Percentiles rank a stretch among this genome's conserved stretches.
phyloP scores from a whole-genome alignment of 2,329 filamentous ascomycete genomes.

The Penicillium sp. region DNA sequence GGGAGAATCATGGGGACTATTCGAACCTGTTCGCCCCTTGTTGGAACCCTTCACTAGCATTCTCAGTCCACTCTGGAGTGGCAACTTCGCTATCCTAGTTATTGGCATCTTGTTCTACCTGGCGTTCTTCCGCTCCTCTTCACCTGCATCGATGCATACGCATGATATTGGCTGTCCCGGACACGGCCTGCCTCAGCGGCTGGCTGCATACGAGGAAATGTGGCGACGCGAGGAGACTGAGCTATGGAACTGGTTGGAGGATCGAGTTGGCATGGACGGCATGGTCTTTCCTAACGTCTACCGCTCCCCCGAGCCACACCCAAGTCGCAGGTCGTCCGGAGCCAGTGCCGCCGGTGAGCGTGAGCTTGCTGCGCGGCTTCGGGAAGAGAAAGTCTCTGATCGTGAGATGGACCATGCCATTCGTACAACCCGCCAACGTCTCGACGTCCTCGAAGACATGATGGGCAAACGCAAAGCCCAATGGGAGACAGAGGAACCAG shows the following conservation, averaged over 20 bases:
- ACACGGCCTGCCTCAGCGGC: slow-evolving; percentile 59
- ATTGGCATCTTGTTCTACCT: slow-evolving; percentile 71
- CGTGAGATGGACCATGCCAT: slow-evolving; percentile 78
- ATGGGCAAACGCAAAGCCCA: slow-evolving; percentile 57
- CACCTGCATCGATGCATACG: slow-evolving; percentile 36
- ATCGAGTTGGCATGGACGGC: slow-evolving; percentile 72
- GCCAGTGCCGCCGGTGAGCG: slow-evolving; percentile 35
- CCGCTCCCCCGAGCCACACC: slow-evolving; percentile 32
- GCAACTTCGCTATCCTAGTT: slow-evolving; percentile 74
- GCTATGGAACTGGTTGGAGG: slow-evolving; percentile 90
- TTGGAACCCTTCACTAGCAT: slow-evolving; percentile 70
- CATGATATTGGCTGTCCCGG: slow-evolving; percentile 41
- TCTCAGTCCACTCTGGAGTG: slow-evolving; percentile 67
- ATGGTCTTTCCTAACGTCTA: slow-evolving; percentile 40
- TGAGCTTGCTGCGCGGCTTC: slow-evolving; percentile 57
- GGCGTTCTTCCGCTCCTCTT: slow-evolving; percentile 63
- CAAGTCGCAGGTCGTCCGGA: slow-evolving; percentile 46
- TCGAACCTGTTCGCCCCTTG: slow-evolving; percentile 74
- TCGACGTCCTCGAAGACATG: slow-evolving; percentile 72
- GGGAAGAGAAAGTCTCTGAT: slow-evolving; percentile 68
- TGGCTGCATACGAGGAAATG: slow-evolving; percentile 87
- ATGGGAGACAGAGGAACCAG: slow-evolving; percentile 15
- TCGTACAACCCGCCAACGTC: slow-evolving; percentile 78
- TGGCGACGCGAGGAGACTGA: slow-evolving; percentile 86
- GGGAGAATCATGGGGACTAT: slow-evolving; percentile 67